These are phyloP conservation scores for Aspergillus sojae DNA, from an alignment of 2,329 filamentous ascomycete genomes.

Conservation along the genomic window DNA sequence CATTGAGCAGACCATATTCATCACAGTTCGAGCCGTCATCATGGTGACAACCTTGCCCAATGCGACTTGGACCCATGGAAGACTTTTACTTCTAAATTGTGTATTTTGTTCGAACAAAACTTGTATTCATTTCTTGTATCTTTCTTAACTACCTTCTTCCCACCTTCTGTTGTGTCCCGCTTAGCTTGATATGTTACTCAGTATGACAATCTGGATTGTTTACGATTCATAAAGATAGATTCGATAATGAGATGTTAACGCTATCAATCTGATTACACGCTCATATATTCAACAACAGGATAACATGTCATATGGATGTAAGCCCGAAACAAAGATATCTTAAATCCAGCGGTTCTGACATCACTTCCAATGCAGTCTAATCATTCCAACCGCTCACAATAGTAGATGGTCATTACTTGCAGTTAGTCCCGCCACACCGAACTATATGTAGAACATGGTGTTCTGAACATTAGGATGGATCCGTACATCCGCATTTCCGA, in stretches of 20 bases:
- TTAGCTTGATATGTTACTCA: slow-evolving; percentile 1
- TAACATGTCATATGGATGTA: neutral
- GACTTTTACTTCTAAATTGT: slow-evolving; percentile 1
- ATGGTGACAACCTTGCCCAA: neutral
- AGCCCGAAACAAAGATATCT: neutral
- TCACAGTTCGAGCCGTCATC: neutral
- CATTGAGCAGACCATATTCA: neutral
- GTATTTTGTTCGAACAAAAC: neutral
- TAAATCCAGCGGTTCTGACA: neutral
- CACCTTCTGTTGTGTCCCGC: neutral
- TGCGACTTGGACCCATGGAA: neutral
- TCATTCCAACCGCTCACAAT: neutral
- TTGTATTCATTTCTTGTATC: slow-evolving; percentile 5
- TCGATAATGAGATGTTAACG: neutral
- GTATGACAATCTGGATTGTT: neutral
- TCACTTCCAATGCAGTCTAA: neutral
- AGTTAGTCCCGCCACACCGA: neutral
- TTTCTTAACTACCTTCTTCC: neutral
- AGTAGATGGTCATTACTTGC: neutral
- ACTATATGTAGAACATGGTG: slow-evolving; percentile 45
- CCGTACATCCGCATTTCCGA: slow-evolving; percentile 21
- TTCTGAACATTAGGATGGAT: slow-evolving; percentile 34
- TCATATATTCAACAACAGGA: neutral
- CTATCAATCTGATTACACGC: neutral
- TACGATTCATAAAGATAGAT: neutral